Base-by-base conservation (phyloP, 352 stramenopile genomes). In the Thraustochytrium striatum region DNA sequence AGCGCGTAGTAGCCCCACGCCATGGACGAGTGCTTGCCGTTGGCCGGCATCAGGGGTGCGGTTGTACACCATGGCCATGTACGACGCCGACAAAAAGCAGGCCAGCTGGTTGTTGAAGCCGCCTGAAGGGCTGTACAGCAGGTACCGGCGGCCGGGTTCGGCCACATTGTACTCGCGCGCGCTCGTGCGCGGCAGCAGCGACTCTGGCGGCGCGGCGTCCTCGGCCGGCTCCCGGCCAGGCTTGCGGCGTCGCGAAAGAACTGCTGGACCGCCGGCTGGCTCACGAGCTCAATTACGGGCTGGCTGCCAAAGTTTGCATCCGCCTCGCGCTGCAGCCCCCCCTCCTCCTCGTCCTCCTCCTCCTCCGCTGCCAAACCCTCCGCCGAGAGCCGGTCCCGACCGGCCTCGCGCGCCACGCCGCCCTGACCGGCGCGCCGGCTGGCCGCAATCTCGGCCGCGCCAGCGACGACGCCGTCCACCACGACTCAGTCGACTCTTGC, bases 91-190 rank as follows among this genome's bases (percentile, higher is more conserved):
- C 58, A 35, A 61, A 47, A 80, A 35, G 36, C 58, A 69, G 16
- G 25, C 28, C 53, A 69, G 35, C 70, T 80, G 70, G 47, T 80
- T 80, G 25, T 70, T 75, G 47, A 65, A 80, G 55, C 70, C 70
- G 30, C 70, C 70, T 28, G 32, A 65, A 3, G 70, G 53, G n/a
- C 32, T 58, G 47, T 80, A 80, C 32, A 52, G 79, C 19, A 80
- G 79, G 30, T 5, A 28, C 58, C 58, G 79, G 35, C 30, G 16
- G 7, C 28, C 41, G 11, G 72, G 13, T 0, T 52, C 32, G 19
- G 79, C 7, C 9, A 35, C 32, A 47, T 80, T 80, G 58, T 80
- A 80, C 55, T 30, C 32, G 19, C 58, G 55, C 52, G 53, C 30
- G n/a, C 32, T 80, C 16, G 70, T 65, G 16, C 70, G 70, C 58